These are phyloP conservation scores for Nakazawaea anatomiae DNA, from an alignment of 805 yeast species.

Conservation along the genomic window DNA sequence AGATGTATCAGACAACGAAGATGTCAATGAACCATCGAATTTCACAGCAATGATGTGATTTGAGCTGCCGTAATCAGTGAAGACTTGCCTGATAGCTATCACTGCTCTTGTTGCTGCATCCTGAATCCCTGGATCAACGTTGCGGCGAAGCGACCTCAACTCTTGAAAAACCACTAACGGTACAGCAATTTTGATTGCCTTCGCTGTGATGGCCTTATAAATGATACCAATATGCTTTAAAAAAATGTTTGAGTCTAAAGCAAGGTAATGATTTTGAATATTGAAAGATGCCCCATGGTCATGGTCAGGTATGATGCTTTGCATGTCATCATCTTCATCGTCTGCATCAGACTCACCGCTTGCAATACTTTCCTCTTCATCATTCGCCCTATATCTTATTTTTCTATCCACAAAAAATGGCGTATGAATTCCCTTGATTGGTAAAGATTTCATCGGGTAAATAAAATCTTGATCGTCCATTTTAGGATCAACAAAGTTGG, in stretches of 20 bases:
- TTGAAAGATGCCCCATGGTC: slow-evolving; percentile 16
- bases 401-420: neutral
- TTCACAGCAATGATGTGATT: slow-evolving; percentile 51
- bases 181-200: slow-evolving; percentile 53
- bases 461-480: neutral
- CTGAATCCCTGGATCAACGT: slow-evolving; percentile 65
- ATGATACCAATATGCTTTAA: slow-evolving; percentile 73
- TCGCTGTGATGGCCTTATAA: slow-evolving; percentile 59
- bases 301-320: slow-evolving; percentile 15
- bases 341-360: slow-evolving; percentile 26
- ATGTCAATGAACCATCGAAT: slow-evolving; percentile 65
- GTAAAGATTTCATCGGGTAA: neutral
- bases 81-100: slow-evolving; percentile 60
- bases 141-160: slow-evolving; percentile 60
- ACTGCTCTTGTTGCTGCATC: slow-evolving; percentile 82
- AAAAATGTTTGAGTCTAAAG: slow-evolving; percentile 78
- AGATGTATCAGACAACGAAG: slow-evolving; percentile 62
- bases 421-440: neutral
- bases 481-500: neutral
- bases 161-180: slow-evolving; percentile 79
- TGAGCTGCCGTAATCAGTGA: slow-evolving; percentile 35
- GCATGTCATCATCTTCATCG: slow-evolving; percentile 22
- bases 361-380: slow-evolving; percentile 19
- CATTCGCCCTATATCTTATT: slow-evolving; percentile 14
- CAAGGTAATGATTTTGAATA: slow-evolving; percentile 28